Conservation (phyloP, 2,329 filamentous ascomycete species). For the Raffaelea ambrosiae region DNA sequence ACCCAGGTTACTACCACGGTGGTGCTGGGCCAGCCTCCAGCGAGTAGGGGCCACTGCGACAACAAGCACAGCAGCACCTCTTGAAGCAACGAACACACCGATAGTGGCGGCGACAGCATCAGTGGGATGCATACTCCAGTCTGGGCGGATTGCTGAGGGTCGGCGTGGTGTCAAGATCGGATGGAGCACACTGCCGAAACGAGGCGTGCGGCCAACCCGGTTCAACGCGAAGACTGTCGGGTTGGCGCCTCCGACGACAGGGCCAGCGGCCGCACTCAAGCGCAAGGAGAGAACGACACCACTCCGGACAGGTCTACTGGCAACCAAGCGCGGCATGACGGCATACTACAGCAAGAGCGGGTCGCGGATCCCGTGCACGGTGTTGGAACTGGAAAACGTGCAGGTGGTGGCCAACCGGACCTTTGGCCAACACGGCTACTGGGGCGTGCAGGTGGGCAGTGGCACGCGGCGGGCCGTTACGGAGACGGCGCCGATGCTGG, state of each 20-base stretch:
- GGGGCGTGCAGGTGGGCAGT: constrained; percentile 80
- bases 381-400: constrained; percentile 86
- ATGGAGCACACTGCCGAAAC: constrained; percentile 40
- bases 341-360: constrained; percentile 77
- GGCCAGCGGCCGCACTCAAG: constrained; percentile 52
- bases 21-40: constrained; percentile 17
- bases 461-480: constrained; percentile 59
- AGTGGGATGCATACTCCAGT: background rate
- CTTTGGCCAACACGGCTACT: constrained; percentile 74
- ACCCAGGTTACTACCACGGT: constrained; percentile 23
- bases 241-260: constrained; percentile 46
- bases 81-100: background rate
- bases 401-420: constrained; percentile 88
- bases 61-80: constrained; percentile 14
- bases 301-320: constrained; percentile 71
- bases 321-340: constrained; percentile 93
- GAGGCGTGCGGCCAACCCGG: constrained; percentile 42
- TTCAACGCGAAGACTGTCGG: constrained; percentile 53
- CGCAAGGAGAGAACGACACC: constrained; percentile 52
- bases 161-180: constrained; percentile 48
- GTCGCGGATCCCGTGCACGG: constrained; percentile 74
- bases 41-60: constrained; percentile 4
- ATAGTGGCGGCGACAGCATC: background rate
- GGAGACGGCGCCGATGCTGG: constrained; percentile 67
- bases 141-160: constrained; percentile 4